Conservation (phyloP, 2,329 filamentous ascomycete genomes). For the Trichoderma aggressivum region DNA sequence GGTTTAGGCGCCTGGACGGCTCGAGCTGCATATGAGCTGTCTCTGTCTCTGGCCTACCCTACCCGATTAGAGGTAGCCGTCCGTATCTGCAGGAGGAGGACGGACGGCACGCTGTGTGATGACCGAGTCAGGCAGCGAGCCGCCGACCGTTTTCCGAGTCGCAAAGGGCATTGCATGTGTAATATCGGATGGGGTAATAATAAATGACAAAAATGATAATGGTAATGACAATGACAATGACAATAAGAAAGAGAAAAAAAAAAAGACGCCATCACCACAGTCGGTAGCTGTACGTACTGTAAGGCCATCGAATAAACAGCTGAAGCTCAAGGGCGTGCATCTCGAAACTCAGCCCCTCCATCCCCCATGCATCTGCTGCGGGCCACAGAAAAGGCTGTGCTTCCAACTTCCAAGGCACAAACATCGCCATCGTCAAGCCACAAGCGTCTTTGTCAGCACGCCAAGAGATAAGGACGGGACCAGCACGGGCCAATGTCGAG, state of each 20-base stretch:
- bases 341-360: not conserved
- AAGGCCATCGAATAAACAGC: not conserved
- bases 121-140: conserved; percentile 13
- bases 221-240: not conserved
- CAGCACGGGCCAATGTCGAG: conserved; percentile 10
- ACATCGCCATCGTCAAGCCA: conserved; percentile 16
- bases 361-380: not conserved
- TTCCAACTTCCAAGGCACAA: conserved; percentile 12
- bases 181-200: not conserved
- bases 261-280: not conserved
- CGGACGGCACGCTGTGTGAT: not conserved
- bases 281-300: not conserved
- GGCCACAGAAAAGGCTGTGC: conserved; percentile 7
- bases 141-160: not conserved
- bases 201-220: not conserved
- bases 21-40: not conserved
- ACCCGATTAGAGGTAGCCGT: not conserved
- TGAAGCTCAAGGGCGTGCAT: not conserved
- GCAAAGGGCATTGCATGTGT: not conserved
- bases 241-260: no score
- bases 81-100: not conserved
- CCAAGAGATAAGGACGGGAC: conserved; percentile 17
- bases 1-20: conserved; percentile 7
- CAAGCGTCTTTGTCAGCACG: conserved; percentile 16
- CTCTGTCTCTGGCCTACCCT: not conserved